Percentiles rank a stretch among this genome's conserved stretches.
Conservation (phyloP, 1,139 yeast species). For the Nematodospora anomalae region DNA sequence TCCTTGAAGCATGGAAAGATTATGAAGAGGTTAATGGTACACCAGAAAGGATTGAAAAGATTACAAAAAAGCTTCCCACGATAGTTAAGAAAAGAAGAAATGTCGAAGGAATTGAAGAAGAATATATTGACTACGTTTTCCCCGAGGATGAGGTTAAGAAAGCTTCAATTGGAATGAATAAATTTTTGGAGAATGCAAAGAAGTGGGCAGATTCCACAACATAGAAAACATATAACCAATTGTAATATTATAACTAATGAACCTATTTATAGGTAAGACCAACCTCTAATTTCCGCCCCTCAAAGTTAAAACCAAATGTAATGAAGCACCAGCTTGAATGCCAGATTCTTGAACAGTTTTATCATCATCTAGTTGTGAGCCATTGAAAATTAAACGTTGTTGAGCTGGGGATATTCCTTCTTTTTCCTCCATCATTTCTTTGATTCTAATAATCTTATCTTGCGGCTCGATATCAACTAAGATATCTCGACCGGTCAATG, state of each 20-base stretch:
- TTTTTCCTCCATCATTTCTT: constrained; percentile 92
- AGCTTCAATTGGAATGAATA: constrained; percentile 32
- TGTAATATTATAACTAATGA: not conserved
- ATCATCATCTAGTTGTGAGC: constrained; percentile 87
- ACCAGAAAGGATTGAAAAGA: constrained; percentile 29
- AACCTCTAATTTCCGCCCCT: constrained; percentile 63
- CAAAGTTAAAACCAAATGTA: constrained; percentile 85
- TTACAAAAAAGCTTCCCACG: constrained; percentile 56
- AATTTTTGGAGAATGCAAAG: constrained; percentile 62
- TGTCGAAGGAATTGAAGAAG: constrained; percentile 51
- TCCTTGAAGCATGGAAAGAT: constrained; percentile 63
- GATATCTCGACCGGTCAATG: constrained; percentile 83
- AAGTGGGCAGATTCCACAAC: constrained; percentile 46
- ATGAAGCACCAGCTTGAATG: constrained; percentile 70
- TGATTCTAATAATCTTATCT: constrained; percentile 77
- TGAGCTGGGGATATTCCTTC: constrained; percentile 98
- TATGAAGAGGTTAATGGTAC: constrained; percentile 71
- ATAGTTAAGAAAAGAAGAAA: constrained; percentile 49
- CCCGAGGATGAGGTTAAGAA: constrained; percentile 54
- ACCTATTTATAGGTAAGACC: not conserved
- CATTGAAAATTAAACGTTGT: constrained; percentile 86
- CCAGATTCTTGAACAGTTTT: constrained; percentile 69
- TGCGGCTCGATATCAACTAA: constrained; percentile 76
- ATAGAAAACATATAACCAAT: not conserved
- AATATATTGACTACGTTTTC: constrained; percentile 63